Evolutionary conservation across 1,284 basidiomycete species (phyloP).

Genomic region (Coniophora puteana): DNA sequence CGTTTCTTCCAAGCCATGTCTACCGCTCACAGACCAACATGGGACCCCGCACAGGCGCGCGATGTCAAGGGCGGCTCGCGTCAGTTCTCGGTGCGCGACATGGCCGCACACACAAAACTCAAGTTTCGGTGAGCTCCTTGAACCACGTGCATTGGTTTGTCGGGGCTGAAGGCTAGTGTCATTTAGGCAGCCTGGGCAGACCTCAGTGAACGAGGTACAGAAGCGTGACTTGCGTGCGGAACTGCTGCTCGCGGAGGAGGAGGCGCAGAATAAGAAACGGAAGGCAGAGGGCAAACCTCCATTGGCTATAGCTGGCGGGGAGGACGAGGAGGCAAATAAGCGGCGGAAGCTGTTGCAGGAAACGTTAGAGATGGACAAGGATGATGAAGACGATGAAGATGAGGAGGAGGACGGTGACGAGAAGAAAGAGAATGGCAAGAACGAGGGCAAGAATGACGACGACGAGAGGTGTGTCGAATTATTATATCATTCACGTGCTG

Average conservation of each 20-base stretch:
- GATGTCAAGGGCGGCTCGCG: constrained; percentile 85
- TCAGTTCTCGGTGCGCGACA: constrained; percentile 85
- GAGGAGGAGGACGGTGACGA: constrained; percentile 37
- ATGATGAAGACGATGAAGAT: constrained; percentile 73
- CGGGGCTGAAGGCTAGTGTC: not conserved
- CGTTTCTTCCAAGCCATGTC: constrained; percentile 56
- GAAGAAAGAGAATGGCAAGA: constrained; percentile 31
- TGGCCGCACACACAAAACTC: constrained; percentile 92
- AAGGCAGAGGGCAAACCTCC: constrained; percentile 75
- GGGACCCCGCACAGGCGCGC: constrained; percentile 84
- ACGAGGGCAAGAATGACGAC: constrained; percentile 38
- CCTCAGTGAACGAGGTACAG: constrained; percentile 68
- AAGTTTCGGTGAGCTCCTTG: constrained; percentile 75
- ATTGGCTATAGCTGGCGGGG: constrained; percentile 38
- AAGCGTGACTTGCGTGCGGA: constrained; percentile 82
- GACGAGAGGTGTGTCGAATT: constrained; percentile 41
- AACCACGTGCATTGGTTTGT: constrained; percentile 5
- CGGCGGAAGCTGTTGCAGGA: constrained; percentile 80
- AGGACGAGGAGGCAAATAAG: constrained; percentile 70
- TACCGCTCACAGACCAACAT: constrained; percentile 86
- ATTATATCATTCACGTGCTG: constrained; percentile 14
- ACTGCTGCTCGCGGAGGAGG: constrained; percentile 76
- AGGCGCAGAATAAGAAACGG: constrained; percentile 83
- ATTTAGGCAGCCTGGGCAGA: constrained; percentile 79
- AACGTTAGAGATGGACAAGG: constrained; percentile 80